Evolutionary conservation across 495 filamentous ascomycete species (phyloP).

Genomic region (Neurospora hispaniola): DNA sequence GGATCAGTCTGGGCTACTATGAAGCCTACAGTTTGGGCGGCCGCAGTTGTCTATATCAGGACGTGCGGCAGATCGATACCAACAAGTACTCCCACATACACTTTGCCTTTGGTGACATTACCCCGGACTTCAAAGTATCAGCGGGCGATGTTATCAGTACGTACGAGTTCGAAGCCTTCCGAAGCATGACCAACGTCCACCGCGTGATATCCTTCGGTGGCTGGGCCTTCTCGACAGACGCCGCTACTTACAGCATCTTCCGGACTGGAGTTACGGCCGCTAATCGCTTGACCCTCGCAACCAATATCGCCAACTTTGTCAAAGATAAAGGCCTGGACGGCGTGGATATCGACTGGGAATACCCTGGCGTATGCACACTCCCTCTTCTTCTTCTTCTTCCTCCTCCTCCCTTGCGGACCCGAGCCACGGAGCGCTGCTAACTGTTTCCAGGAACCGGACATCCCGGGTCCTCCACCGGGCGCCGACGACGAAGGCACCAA

Average conservation of each 20-base stretch:
- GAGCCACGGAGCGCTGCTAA: neutral
- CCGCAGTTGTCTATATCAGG: slow-evolving; percentile 13
- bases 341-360: slow-evolving; percentile 33
- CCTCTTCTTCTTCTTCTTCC: slow-evolving; percentile 1
- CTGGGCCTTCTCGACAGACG: slow-evolving; percentile 20
- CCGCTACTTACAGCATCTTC: slow-evolving; percentile 11
- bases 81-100: slow-evolving; percentile 21
- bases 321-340: slow-evolving; percentile 24
- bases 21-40: slow-evolving; percentile 18
- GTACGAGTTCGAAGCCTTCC: slow-evolving; percentile 15
- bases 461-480: slow-evolving; percentile 14
- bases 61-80: slow-evolving; percentile 6
- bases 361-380: slow-evolving; percentile 21
- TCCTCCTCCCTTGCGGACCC: slow-evolving; percentile 9
- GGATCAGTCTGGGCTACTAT: slow-evolving; percentile 19
- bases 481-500: slow-evolving; percentile 9
- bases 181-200: slow-evolving; percentile 14
- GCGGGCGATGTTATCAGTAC: neutral
- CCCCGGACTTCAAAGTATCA: slow-evolving; percentile 4
- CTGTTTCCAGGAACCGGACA: slow-evolving; percentile 14
- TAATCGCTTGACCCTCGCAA: slow-evolving; percentile 15
- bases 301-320: slow-evolving; percentile 20
- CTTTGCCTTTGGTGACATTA: slow-evolving; percentile 19
- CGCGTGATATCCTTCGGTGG: slow-evolving; percentile 29
- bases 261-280: slow-evolving; percentile 10